phyloP scores from a whole-genome alignment of 176 grass and related monocot species.

The Dactylis glomerata region DNA sequence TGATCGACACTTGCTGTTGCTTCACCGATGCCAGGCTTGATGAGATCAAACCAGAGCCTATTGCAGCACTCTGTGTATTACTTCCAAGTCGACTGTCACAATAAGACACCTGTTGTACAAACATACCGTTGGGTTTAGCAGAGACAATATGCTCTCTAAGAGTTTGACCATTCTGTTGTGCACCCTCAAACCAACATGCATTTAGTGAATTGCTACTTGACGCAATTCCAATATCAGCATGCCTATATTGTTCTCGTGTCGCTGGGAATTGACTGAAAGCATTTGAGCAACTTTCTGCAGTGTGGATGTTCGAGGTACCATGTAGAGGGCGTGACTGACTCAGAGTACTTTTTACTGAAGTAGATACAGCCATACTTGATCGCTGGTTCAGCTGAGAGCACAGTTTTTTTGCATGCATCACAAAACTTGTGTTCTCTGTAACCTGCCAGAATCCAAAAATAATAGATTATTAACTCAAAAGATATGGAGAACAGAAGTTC shows the following conservation, averaged over 20 bases:
- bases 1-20: slow-evolving; percentile 42
- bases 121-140: slow-evolving; percentile 29
- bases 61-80: slow-evolving; percentile 28
- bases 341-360: slow-evolving; percentile 40
- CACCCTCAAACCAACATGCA: slow-evolving; percentile 45
- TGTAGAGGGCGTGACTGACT: slow-evolving; percentile 28
- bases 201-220: slow-evolving; percentile 28
- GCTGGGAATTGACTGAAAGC: slow-evolving; percentile 14
- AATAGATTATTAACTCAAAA: not conserved
- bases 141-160: slow-evolving; percentile 27
- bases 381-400: slow-evolving; percentile 54
- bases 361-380: slow-evolving; percentile 42
- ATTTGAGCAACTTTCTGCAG: slow-evolving; percentile 24
- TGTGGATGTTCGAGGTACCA: slow-evolving; percentile 15
- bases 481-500: not conserved
- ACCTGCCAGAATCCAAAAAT: slow-evolving; percentile 44
- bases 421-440: slow-evolving; percentile 66
- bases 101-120: slow-evolving; percentile 24
- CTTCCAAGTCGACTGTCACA: slow-evolving; percentile 5
- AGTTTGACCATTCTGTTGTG: slow-evolving; percentile 27
- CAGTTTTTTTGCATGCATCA: slow-evolving; percentile 63
- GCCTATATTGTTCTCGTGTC: slow-evolving; percentile 21
- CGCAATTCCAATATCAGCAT: slow-evolving; percentile 8
- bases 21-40: slow-evolving; percentile 38
- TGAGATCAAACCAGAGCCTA: slow-evolving; percentile 36